These are phyloP conservation scores for Perilla frutescens DNA, from an alignment of 257 asterid genomes.

Conservation along the genomic window DNA sequence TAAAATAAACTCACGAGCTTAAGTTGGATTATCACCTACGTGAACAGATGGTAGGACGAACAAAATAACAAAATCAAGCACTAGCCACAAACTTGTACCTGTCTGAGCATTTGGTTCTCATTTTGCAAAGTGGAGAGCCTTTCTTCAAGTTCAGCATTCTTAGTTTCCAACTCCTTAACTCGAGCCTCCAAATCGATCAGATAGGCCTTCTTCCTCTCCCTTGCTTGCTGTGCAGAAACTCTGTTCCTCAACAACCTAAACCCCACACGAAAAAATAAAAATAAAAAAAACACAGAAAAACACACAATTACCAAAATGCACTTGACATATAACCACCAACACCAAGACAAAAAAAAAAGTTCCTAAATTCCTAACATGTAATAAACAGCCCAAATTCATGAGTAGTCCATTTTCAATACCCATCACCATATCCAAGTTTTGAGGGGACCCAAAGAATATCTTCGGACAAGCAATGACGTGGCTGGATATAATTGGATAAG, in stretches of 20 bases:
- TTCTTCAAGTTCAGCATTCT: conserved; percentile 96
- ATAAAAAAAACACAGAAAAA: background rate
- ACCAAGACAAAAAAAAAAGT: conserved; percentile 9
- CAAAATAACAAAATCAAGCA: background rate
- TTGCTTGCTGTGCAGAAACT: conserved; percentile 99
- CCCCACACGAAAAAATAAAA: background rate
- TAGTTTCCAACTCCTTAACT: conserved; percentile 88
- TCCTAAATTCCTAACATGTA: conserved; percentile 17
- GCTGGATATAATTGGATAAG: conserved; percentile 38
- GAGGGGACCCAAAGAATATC: conserved; percentile 31
- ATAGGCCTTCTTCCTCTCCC: conserved; percentile 99
- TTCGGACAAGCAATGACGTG: conserved; percentile 36
- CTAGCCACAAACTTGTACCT: conserved; percentile 45
- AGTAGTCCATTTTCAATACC: conserved; percentile 29
- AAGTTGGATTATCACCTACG: background rate
- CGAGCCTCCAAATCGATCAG: conserved; percentile 86
- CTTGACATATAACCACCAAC: conserved; percentile 24
- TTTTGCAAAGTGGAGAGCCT: conserved; percentile 90
- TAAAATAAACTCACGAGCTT: background rate
- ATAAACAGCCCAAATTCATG: conserved; percentile 29
- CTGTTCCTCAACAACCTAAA: conserved; percentile 93
- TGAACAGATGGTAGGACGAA: background rate
- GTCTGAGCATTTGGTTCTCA: conserved; percentile 99
- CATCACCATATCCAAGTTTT: conserved; percentile 27
- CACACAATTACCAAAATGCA: conserved; percentile 29